Percentiles rank a stretch among this genome's conserved stretches.
phyloP scores from a whole-genome alignment of 2,329 filamentous ascomycete species.

The Biscogniauxia sp. region DNA sequence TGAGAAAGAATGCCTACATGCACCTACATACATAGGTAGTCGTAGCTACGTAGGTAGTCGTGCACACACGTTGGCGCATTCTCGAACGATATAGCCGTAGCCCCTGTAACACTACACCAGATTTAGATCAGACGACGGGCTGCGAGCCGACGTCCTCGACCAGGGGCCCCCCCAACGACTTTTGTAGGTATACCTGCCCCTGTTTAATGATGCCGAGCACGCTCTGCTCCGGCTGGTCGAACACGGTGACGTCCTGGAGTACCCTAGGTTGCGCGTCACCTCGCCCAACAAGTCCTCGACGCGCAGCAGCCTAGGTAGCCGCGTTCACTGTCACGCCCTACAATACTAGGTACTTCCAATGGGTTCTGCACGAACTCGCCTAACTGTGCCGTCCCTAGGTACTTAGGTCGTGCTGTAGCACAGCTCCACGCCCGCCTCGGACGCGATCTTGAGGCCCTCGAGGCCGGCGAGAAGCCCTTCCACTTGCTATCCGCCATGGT shows the following conservation, averaged over 20 bases:
- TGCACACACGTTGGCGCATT: background rate
- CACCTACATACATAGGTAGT: too few relatives aligned
- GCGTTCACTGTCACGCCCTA: slow-evolving; percentile 50
- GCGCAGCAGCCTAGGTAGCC: slow-evolving; percentile 44
- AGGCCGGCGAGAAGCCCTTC: slow-evolving; percentile 44
- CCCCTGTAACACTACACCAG: background rate
- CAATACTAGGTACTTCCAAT: slow-evolving; percentile 45
- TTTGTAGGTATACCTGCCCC: slow-evolving; percentile 42
- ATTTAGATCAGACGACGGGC: background rate
- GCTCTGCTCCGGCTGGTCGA: slow-evolving; percentile 45
- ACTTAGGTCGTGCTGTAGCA: slow-evolving; percentile 54
- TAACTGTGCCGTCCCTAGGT: slow-evolving; percentile 46
- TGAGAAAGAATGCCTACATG: too few relatives aligned
- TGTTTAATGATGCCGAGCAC: slow-evolving; percentile 51
- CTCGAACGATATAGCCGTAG: background rate
- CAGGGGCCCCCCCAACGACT: slow-evolving; percentile 16
- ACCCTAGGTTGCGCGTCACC: slow-evolving; percentile 49
- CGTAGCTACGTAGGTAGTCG: too few relatives aligned
- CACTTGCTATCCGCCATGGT: slow-evolving; percentile 43
- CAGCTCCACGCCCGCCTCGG: slow-evolving; percentile 49
- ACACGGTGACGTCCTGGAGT: slow-evolving; percentile 48
- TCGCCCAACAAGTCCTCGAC: slow-evolving; percentile 45
- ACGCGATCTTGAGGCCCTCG: slow-evolving; percentile 42
- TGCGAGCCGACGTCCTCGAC: slow-evolving; percentile 7
- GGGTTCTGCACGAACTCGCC: slow-evolving; percentile 47